Evolutionary conservation across 2,329 filamentous ascomycete species (phyloP).

Genomic region (Helotiales sp.): DNA sequence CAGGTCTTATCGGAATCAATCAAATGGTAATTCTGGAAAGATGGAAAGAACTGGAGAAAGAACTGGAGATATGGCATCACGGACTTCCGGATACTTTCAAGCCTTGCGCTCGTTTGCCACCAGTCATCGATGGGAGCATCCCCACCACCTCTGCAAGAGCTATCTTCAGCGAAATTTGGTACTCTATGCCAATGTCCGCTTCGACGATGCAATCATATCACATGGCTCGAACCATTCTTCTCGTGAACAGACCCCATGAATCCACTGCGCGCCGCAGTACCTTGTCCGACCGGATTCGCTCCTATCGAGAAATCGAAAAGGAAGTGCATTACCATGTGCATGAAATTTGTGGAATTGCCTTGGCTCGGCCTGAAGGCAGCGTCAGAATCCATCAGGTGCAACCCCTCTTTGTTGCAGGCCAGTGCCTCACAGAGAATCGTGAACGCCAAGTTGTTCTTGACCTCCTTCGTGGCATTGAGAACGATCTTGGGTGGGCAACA

Average conservation of each 20-base stretch:
- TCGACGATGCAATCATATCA: conserved; percentile 70
- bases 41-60: conserved; percentile 60
- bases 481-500: conserved; percentile 68
- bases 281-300: conserved; percentile 58
- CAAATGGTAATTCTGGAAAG: conserved; percentile 55
- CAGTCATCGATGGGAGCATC: conserved; percentile 35
- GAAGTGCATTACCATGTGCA: conserved; percentile 61
- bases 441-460: conserved; percentile 61
- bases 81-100: conserved; percentile 64
- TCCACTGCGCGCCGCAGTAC: conserved; percentile 57
- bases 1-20: conserved; percentile 50
- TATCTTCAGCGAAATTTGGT: conserved; percentile 64
- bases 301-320: conserved; percentile 60
- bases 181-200: conserved; percentile 65
- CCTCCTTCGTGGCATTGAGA: conserved; percentile 62
- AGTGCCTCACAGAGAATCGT: conserved; percentile 58
- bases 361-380: conserved; percentile 59
- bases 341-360: conserved; percentile 65
- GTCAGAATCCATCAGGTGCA: conserved; percentile 64
- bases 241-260: conserved; percentile 64
- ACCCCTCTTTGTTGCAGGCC: conserved; percentile 65
- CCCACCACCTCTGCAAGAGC: conserved; percentile 39
- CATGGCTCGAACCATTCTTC: conserved; percentile 65
- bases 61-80: conserved; percentile 63
- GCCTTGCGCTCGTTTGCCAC: conserved; percentile 56